Conservation (phyloP, 2,329 filamentous ascomycete genomes). For the Penicillium sp. region DNA sequence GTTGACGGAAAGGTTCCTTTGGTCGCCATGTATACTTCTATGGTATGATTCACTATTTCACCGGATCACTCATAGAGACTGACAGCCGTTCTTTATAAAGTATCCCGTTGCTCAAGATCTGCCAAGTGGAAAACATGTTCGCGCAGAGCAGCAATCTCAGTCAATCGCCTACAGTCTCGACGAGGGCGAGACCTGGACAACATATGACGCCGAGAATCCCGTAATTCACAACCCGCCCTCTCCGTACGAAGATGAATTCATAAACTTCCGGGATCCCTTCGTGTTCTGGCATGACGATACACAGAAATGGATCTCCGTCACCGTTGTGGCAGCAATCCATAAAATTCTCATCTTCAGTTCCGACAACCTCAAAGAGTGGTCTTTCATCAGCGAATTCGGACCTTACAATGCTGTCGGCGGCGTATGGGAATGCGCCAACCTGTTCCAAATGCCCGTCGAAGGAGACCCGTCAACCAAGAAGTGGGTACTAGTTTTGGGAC, state of each 20-base stretch:
- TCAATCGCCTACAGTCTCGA: conserved; percentile 63
- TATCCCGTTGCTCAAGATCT: conserved; percentile 19
- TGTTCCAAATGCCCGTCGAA: conserved; percentile 23
- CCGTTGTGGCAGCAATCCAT: conserved; percentile 15
- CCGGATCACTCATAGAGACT: neutral
- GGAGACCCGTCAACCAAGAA: conserved; percentile 16
- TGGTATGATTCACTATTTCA: conserved; percentile 11
- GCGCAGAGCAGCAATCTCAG: conserved; percentile 47
- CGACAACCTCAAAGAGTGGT: conserved; percentile 27
- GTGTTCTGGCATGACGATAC: conserved; percentile 39
- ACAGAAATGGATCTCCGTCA: conserved; percentile 21
- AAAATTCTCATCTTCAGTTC: conserved; percentile 26
- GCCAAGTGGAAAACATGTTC: conserved; percentile 22
- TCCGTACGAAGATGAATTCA: conserved; percentile 44
- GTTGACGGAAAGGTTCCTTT: conserved; percentile 59
- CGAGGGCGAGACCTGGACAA: conserved; percentile 59
- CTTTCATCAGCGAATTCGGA: conserved; percentile 22
- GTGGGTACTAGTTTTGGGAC: conserved; percentile 24
- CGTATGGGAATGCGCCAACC: conserved; percentile 30
- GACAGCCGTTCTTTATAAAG: conserved; percentile 3
- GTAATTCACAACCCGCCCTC: conserved; percentile 51
- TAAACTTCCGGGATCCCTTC: conserved; percentile 59
- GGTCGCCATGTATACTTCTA: conserved; percentile 58
- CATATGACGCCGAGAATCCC: conserved; percentile 57
- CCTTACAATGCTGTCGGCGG: conserved; percentile 25